Evolutionary conservation across 2,329 filamentous ascomycete species (phyloP).

Genomic region (Curvularia sp.): DNA sequence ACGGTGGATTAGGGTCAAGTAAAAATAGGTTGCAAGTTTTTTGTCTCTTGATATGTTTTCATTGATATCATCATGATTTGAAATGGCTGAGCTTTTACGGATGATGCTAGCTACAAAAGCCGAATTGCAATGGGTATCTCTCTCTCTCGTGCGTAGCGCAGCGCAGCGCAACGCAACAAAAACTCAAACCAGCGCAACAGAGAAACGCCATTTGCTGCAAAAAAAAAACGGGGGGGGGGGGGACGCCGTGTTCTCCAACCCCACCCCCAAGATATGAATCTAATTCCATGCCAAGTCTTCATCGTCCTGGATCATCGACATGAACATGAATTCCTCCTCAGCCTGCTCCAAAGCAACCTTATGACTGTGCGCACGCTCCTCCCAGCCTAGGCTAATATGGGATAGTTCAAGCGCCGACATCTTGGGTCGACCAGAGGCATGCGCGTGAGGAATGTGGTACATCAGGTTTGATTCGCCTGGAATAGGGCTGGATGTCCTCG

Average conservation of each 20-base stretch:
- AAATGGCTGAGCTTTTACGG: neutral
- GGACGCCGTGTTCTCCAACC: neutral
- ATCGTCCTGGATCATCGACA: conserved; percentile 12
- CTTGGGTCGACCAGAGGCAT: conserved; percentile 14
- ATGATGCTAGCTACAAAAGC: conserved; percentile 1
- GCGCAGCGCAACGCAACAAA: neutral
- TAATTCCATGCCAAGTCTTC: conserved; percentile 4
- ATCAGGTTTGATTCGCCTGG: neutral
- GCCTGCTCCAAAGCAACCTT: conserved; percentile 17
- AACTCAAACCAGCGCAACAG: neutral
- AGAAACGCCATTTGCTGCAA: neutral
- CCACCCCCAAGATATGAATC: neutral
- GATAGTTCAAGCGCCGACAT: conserved; percentile 18
- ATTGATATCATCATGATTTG: neutral
- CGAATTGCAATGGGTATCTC: conserved; percentile 12
- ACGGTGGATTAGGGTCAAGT: conserved; percentile 43
- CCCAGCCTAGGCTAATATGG: conserved; percentile 16
- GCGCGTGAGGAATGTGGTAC: conserved; percentile 10
- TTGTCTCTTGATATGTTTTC: neutral
- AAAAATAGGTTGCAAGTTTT: neutral
- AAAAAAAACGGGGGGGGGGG: neutral
- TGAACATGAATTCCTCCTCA: conserved; percentile 16
- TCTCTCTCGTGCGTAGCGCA: no score
- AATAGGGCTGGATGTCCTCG: conserved; percentile 1
- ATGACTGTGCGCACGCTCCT: conserved; percentile 12